These are phyloP conservation scores for Mrakia frigida DNA, from an alignment of 768 basidiomycete species.

Conservation along the genomic window DNA sequence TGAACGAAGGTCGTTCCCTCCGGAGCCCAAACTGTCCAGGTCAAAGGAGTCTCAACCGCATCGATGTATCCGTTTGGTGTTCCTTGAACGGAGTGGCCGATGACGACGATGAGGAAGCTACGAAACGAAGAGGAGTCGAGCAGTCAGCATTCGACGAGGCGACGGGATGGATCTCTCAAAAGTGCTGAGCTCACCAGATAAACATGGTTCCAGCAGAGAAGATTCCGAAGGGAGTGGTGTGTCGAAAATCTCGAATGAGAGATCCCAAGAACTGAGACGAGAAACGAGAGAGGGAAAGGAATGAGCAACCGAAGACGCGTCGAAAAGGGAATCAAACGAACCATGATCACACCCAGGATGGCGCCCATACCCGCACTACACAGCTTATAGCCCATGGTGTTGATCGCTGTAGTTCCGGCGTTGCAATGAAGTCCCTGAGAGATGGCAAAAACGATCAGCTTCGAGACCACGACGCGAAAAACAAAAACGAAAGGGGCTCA, in stretches of 20 bases:
- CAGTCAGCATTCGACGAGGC: background rate
- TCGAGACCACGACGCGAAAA: too few species aligned
- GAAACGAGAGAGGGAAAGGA: background rate
- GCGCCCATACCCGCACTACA: constrained; percentile 25
- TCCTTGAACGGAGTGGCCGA: constrained; percentile 36
- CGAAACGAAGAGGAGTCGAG: too few species aligned
- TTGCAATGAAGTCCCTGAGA: constrained; percentile 34
- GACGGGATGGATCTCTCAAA: background rate
- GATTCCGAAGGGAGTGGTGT: constrained; percentile 32
- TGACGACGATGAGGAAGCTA: constrained; percentile 35
- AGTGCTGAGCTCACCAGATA: constrained; percentile 16
- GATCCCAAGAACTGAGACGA: constrained; percentile 32
- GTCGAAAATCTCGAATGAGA: constrained; percentile 34
- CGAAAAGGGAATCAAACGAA: too few species aligned
- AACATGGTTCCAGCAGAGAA: constrained; percentile 31
- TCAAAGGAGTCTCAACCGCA: constrained; percentile 17
- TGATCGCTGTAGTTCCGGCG: constrained; percentile 35
- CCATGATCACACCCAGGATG: constrained; percentile 33
- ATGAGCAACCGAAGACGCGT: background rate
- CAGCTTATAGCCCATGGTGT: constrained; percentile 34
- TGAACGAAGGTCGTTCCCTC: constrained; percentile 34
- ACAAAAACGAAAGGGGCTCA: too few species aligned
- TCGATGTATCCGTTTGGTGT: constrained; percentile 36
- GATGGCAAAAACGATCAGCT: too few species aligned
- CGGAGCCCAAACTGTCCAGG: constrained; percentile 37